phyloP scores from a whole-genome alignment of 2,329 filamentous ascomycete species.

The Onygenales sp. region DNA sequence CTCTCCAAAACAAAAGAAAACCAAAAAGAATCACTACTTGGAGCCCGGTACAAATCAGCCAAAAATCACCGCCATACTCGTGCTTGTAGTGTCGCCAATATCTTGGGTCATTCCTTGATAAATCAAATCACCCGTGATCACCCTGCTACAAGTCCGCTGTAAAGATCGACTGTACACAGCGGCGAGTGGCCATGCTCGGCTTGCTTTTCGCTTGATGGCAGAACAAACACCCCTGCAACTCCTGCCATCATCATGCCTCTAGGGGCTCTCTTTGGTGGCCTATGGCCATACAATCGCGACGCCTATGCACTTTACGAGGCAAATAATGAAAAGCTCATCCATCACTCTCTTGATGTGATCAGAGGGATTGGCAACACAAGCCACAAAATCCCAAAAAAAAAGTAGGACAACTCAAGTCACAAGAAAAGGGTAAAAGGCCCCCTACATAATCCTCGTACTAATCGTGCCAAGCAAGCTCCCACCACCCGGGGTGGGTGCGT shows the following conservation, averaged over 20 bases:
- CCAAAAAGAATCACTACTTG: neutral
- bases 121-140: slow-evolving; percentile 1
- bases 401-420: too few relatives aligned
- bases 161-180: neutral
- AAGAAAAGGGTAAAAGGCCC: too few relatives aligned
- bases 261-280: slow-evolving; percentile 3
- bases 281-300: slow-evolving; percentile 1
- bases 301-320: slow-evolving; percentile 7
- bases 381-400: too few relatives aligned
- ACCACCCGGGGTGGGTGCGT: too few relatives aligned
- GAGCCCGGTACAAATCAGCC: slow-evolving; percentile 1
- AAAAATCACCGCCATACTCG: slow-evolving; percentile 1
- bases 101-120: neutral
- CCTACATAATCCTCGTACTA: too few relatives aligned
- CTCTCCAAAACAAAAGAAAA: neutral
- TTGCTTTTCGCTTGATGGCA: neutral
- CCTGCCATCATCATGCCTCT: slow-evolving; percentile 2
- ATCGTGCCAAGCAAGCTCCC: too few relatives aligned
- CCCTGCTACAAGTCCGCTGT: neutral
- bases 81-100: slow-evolving; percentile 12
- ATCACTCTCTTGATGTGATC: slow-evolving; percentile 25
- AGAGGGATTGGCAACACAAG: slow-evolving; percentile 30
- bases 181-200: neutral
- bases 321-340: slow-evolving; percentile 18
- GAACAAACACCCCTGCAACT: neutral